Conservation (phyloP, 2,329 filamentous ascomycete species). For the Fusarium palustre region DNA sequence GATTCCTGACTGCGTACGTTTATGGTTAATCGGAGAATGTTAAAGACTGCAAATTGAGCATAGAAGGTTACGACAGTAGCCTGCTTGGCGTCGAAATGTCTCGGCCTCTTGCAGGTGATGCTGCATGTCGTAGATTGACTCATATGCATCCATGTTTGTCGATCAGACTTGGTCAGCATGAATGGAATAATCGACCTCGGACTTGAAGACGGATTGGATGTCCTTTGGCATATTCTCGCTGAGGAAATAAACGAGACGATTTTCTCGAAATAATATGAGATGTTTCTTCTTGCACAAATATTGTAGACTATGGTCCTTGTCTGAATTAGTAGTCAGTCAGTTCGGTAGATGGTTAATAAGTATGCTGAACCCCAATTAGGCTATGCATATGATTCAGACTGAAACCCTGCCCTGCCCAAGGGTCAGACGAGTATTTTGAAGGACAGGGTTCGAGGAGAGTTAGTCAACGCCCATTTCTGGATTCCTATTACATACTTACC, state of each 20-base stretch:
- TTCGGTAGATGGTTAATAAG: neutral
- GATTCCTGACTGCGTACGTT: slow-evolving; percentile 8
- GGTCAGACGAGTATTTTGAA: slow-evolving; percentile 17
- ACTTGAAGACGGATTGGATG: neutral
- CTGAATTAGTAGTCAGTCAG: neutral
- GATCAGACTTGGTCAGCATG: neutral
- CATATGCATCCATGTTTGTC: slow-evolving; percentile 12
- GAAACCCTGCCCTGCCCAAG: slow-evolving; percentile 1
- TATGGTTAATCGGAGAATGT: neutral
- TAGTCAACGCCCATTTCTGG: neutral
- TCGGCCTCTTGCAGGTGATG: slow-evolving; percentile 11
- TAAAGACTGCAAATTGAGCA: neutral
- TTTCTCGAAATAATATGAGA: neutral
- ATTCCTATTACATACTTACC: slow-evolving; percentile 1
- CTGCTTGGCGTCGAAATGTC: slow-evolving; percentile 31
- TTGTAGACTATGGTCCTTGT: neutral
- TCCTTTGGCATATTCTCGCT: neutral
- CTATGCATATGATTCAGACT: slow-evolving; percentile 1
- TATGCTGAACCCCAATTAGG: neutral
- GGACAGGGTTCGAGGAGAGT: neutral
- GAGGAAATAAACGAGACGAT: neutral
- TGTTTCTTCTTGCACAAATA: neutral
- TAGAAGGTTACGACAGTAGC: slow-evolving; percentile 12
- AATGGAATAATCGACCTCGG: neutral
- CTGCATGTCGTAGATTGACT: slow-evolving; percentile 20